Base-by-base conservation (phyloP, 305 asterid species). In the Rubia tinctorum region DNA sequence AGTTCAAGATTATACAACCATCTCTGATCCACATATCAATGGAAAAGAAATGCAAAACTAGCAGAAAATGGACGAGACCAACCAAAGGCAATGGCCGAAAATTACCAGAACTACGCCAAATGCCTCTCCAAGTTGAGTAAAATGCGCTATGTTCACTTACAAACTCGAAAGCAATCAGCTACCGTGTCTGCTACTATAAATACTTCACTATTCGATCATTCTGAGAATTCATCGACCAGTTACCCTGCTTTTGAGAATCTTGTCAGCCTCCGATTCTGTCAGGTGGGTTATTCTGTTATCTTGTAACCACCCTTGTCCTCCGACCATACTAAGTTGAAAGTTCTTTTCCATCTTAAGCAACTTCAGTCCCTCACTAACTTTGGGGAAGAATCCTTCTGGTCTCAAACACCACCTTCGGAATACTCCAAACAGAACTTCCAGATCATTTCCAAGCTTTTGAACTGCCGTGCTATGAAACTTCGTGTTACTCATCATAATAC, bases 301-400 rank as follows among this genome's bases (percentile, higher is more conserved):
- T 77, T 84, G 89, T 42, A 86, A 75, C 95, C 95, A 88, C 83
- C 84, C 84, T 75, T 90, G 90, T 2, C 88, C 96, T 56, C 82
- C 91, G 66, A 82, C 84, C 86, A 88, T 76, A 69, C 76, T 78
- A 76, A 73, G 85, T 72, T 84, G 82, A 79, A 84, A 72, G 69
- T 83, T 84, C 60, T 83, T 88, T 6, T 81, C 91, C 76, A 87
- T 77, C 78, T 73, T 84, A 82, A 92, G 76, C 83, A 94, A 72
- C 88, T 92, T 90, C 87, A 94, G 65, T 70, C 95, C 88, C 68
- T 89, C 96, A 10, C 80, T 81, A 44, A 83, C 73, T 75, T 86
- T 90, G 43, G 97, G 98, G 73, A 95, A 95, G 86, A 95, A 95
- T 68, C 98, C 99, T 84, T 95, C 94, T 30, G 99, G 97, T 79